These are phyloP conservation scores for Heliamphora pulchella DNA, from an alignment of 179 eudicot species.

Conservation along the genomic window DNA sequence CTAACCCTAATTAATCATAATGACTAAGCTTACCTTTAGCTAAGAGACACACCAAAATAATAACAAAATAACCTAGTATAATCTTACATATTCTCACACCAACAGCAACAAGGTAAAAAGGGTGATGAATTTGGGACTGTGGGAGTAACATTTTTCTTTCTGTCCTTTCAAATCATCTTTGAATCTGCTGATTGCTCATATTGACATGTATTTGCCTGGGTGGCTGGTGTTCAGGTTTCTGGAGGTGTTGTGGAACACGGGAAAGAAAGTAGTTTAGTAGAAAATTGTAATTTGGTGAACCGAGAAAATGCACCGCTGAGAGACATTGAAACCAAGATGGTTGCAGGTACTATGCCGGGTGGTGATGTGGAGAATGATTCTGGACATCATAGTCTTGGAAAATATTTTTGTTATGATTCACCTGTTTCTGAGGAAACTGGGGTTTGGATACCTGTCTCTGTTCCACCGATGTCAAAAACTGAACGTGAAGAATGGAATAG, in stretches of 20 bases:
- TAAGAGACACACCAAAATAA: too few relatives aligned
- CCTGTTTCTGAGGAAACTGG: constrained; percentile 90
- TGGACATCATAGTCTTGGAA: constrained; percentile 30
- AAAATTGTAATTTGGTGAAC: constrained; percentile 18
- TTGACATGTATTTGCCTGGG: background rate
- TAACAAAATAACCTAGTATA: too few relatives aligned
- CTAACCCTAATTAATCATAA: too few relatives aligned
- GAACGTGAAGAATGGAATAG: constrained; percentile 53
- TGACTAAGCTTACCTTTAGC: too few relatives aligned
- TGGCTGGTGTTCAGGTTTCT: constrained; percentile 22
- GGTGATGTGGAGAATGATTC: constrained; percentile 16
- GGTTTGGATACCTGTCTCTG: constrained; percentile 91
- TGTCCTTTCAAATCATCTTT: background rate
- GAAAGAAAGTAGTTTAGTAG: constrained; percentile 4
- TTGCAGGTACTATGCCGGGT: constrained; percentile 1
- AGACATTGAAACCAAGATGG: constrained; percentile 1
- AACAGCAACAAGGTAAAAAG: background rate
- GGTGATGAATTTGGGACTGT: too few relatives aligned
- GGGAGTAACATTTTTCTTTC: too few relatives aligned
- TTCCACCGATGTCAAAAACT: constrained; percentile 72
- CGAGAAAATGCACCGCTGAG: constrained; percentile 13
- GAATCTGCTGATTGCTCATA: background rate
- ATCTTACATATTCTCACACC: too few relatives aligned
- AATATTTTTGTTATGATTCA: constrained; percentile 66
- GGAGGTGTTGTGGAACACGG: constrained; percentile 19